Percentiles rank a stretch among this genome's conserved stretches.
These are phyloP conservation scores for Syzygium grande DNA, from an alignment of 345 rosid species.

Conservation along the genomic window DNA sequence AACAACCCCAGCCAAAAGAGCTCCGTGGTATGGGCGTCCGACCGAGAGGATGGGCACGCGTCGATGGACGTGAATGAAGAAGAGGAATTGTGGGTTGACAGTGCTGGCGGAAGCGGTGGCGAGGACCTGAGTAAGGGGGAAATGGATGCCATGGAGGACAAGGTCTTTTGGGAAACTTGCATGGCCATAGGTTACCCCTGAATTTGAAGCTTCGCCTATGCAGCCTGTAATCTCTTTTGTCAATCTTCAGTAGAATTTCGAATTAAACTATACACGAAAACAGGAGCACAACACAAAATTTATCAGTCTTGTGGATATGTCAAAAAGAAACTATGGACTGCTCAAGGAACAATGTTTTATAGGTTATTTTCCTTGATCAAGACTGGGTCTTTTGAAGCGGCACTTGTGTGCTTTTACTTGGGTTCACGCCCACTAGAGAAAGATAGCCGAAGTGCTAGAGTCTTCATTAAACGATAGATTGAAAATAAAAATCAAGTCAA, in stretches of 20 bases:
- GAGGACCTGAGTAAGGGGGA: constrained; percentile 16
- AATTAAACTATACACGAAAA: accelerated
- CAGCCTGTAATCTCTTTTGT: not conserved
- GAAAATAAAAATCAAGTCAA: not conserved
- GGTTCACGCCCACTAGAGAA: not conserved
- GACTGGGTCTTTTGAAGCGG: not conserved
- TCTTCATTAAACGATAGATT: not conserved
- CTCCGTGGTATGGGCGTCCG: not conserved
- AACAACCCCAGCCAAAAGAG: not conserved
- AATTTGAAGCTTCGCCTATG: not conserved
- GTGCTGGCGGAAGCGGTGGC: not conserved
- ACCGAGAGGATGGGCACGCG: not conserved
- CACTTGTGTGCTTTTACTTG: not conserved
- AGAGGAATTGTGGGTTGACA: constrained; percentile 5
- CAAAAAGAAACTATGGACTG: not conserved
- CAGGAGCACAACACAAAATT: not conserved
- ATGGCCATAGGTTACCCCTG: constrained; percentile 47
- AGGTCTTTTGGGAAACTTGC: constrained; percentile 60
- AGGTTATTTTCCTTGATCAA: not conserved
- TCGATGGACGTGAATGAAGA: constrained; percentile 9
- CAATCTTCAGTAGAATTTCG: not conserved
- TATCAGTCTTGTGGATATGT: not conserved
- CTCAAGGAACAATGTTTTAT: not conserved
- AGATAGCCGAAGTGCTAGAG: too few relatives aligned
- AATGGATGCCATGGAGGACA: constrained; percentile 47